A percentile compares a stretch with the other conserved stretches of the same genome.
These are phyloP conservation scores for Irineochytrium annulatum DNA, from an alignment of 192 early-diverging fungal species.

Conservation along the genomic window DNA sequence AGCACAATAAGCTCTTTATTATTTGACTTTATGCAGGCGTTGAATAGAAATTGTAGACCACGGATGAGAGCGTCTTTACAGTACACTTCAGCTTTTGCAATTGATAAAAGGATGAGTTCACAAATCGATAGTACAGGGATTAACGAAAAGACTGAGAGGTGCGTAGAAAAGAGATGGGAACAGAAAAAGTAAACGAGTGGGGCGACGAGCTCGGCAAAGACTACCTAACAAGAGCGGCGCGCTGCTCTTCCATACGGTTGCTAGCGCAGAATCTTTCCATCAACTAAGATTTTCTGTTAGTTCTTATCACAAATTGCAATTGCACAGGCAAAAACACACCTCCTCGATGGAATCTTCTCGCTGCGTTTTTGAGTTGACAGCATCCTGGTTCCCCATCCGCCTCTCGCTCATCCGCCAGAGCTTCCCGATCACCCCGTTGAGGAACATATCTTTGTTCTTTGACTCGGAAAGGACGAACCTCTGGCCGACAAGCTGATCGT, in stretches of 20 bases:
- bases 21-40: no score
- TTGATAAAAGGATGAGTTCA: no score
- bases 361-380: neutral
- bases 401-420: conserved; percentile 15
- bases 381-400: conserved; percentile 25
- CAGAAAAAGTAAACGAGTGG: no score
- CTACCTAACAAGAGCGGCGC: neutral
- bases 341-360: neutral
- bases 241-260: neutral
- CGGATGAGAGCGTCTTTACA: no score
- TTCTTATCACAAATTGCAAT: neutral
- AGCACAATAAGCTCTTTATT: no score
- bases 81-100: no score
- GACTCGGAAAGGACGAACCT: conserved; percentile 19
- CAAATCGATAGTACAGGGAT: no score
- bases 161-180: no score
- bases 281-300: no score
- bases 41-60: no score
- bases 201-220: no score
- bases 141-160: no score
- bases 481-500: conserved; percentile 19
- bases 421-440: conserved; percentile 5
- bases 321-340: neutral
- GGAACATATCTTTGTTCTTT: conserved; percentile 25
- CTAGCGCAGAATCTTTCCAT: neutral